Percentiles rank a stretch among this genome's conserved stretches.
phyloP scores from a whole-genome alignment of 1,284 basidiomycete genomes.

The Ganoderma lucidum region DNA sequence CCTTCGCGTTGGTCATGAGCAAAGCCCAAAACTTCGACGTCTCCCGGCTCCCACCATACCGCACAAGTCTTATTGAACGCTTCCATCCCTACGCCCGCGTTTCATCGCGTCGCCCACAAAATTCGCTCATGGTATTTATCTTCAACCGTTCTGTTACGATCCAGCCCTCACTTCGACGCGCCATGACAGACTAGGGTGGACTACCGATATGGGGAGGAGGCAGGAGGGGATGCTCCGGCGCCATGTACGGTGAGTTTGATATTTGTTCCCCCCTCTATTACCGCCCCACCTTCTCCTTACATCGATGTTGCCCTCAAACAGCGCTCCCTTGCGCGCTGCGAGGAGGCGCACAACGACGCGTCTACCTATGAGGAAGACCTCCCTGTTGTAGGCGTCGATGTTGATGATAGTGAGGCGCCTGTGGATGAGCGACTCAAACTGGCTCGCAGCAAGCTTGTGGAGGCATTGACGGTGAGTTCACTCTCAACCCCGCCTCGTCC shows the following conservation, averaged over 20 bases:
- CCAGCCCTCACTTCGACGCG: neutral
- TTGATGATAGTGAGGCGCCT: slow-evolving; percentile 8
- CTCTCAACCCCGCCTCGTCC: neutral
- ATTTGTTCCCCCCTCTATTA: neutral
- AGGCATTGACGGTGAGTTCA: slow-evolving; percentile 12
- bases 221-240: slow-evolving; percentile 13
- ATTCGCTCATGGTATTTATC: slow-evolving; percentile 37
- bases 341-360: slow-evolving; percentile 8
- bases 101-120: slow-evolving; percentile 18
- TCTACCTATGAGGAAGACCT: neutral
- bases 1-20: slow-evolving; percentile 19
- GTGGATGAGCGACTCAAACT: slow-evolving; percentile 1
- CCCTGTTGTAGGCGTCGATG: slow-evolving; percentile 5
- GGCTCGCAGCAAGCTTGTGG: slow-evolving; percentile 15
- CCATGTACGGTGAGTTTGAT: slow-evolving; percentile 10
- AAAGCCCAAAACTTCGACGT: slow-evolving; percentile 18
- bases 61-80: slow-evolving; percentile 30
- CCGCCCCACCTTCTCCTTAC: neutral
- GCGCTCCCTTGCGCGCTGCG: neutral
- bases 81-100: slow-evolving; percentile 35
- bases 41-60: slow-evolving; percentile 34
- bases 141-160: neutral
- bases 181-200: slow-evolving; percentile 18
- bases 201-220: slow-evolving; percentile 12
- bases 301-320: neutral